These are phyloP conservation scores for Quercus phellos DNA, from an alignment of 331 rosid genomes.

Conservation along the genomic window DNA sequence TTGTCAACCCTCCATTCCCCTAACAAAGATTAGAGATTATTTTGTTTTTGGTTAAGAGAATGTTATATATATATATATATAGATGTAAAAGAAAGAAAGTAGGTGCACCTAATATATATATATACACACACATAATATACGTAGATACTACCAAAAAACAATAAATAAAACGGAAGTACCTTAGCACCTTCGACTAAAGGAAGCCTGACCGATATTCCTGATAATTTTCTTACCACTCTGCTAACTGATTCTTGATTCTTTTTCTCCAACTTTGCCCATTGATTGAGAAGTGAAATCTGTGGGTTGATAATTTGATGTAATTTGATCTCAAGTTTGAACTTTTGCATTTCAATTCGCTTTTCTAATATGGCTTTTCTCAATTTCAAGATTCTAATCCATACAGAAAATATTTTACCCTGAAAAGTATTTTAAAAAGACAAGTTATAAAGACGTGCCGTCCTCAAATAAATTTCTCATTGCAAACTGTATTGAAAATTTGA, in stretches of 20 bases:
- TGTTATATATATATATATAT: too few relatives aligned
- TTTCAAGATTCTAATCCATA: conserved; percentile 41
- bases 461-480: neutral
- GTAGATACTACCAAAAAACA: neutral
- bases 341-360: conserved; percentile 41
- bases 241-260: conserved; percentile 55
- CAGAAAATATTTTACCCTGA: conserved; percentile 49
- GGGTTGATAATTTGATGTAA: conserved; percentile 41
- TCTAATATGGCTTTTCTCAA: conserved; percentile 45
- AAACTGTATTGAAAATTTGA: neutral
- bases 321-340: conserved; percentile 38
- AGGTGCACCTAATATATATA: too few relatives aligned
- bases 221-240: conserved; percentile 41
- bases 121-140: too few relatives aligned
- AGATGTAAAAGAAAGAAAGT: too few relatives aligned
- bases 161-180: conserved; percentile 27
- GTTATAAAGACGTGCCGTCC: neutral
- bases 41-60: too few relatives aligned
- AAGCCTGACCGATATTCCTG: conserved; percentile 38
- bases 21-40: too few relatives aligned
- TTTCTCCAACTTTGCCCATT: conserved; percentile 60
- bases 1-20: too few relatives aligned
- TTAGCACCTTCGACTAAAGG: conserved; percentile 49
- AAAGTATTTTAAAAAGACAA: neutral
- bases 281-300: conserved; percentile 43